These are phyloP conservation scores for Ceratocystis albifundus DNA, from an alignment of 2,329 filamentous ascomycete genomes.

Conservation along the genomic window DNA sequence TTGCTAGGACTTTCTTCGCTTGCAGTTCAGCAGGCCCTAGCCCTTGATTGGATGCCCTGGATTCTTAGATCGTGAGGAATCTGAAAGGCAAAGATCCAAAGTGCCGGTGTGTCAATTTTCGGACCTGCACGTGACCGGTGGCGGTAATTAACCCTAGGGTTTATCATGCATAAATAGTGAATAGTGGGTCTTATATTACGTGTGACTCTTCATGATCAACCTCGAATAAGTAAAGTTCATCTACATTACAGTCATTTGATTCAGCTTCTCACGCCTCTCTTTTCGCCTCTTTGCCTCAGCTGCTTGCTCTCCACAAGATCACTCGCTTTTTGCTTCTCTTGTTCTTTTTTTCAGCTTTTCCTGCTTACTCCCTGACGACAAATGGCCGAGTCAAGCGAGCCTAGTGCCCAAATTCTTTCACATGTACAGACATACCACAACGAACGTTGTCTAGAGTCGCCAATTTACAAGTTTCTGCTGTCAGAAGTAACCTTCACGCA, in stretches of 20 bases:
- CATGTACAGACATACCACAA: slow-evolving; percentile 25
- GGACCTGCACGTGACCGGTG: not conserved
- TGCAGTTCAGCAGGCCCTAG: not conserved
- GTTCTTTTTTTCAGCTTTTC: not conserved
- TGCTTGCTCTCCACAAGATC: not conserved
- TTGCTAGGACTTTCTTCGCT: not conserved
- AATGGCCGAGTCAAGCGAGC: slow-evolving; percentile 17
- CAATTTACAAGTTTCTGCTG: slow-evolving; percentile 26
- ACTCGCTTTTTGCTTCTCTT: not conserved
- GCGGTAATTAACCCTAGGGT: not conserved
- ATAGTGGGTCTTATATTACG: not conserved
- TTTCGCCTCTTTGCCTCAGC: not conserved
- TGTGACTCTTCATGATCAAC: not conserved
- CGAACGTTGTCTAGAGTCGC: slow-evolving; percentile 25
- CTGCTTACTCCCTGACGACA: not conserved
- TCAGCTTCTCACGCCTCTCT: too few species aligned
- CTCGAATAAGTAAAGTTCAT: not conserved
- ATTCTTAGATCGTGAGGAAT: not conserved
- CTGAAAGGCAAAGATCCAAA: not conserved
- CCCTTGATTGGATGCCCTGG: not conserved
- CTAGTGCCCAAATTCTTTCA: slow-evolving; percentile 24
- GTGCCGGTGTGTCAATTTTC: not conserved
- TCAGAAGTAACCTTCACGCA: slow-evolving; percentile 25
- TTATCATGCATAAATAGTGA: not conserved
- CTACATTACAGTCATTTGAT: too few species aligned